Conservation (phyloP, 345 rosid species). For the Geranium brycei region DNA sequence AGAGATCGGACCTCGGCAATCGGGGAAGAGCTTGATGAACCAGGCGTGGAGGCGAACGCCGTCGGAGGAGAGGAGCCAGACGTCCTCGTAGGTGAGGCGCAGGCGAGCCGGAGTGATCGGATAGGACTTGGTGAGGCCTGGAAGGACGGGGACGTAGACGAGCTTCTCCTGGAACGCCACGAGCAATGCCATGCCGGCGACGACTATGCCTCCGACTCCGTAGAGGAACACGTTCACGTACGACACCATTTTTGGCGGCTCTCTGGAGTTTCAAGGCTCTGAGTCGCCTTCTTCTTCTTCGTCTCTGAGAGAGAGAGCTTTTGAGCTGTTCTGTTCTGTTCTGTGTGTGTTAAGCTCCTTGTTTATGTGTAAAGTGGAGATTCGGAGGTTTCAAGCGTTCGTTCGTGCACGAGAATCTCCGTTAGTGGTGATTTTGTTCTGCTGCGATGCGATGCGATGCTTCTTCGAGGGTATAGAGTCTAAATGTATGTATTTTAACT, state of each 20-base stretch:
- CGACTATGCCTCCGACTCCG: constrained; percentile 79
- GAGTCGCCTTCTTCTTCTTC: not conserved
- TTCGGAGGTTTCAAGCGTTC: too few species aligned
- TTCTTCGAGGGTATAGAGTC: too few species aligned
- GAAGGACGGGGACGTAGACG: constrained; percentile 90
- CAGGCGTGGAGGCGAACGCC: constrained; percentile 90
- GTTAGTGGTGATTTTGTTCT: too few species aligned
- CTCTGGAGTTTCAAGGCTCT: not conserved
- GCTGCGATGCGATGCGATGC: too few species aligned
- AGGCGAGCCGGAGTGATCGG: constrained; percentile 71
- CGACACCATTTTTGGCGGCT: constrained; percentile 39
- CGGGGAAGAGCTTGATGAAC: constrained; percentile 82
- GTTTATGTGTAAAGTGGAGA: too few species aligned
- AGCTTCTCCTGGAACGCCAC: constrained; percentile 91
- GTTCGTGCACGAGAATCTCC: too few species aligned
- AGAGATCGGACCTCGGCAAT: constrained; percentile 47
- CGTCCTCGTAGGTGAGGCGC: constrained; percentile 70
- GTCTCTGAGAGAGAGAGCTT: constrained; percentile 9
- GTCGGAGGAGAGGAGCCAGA: constrained; percentile 91
- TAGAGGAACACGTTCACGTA: constrained; percentile 61
- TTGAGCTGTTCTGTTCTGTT: constrained; percentile 17
- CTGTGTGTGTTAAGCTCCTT: not conserved
- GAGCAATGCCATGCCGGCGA: constrained; percentile 83
- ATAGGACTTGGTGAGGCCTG: constrained; percentile 80
- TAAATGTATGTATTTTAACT: too few species aligned